Evolutionary conservation across 495 filamentous ascomycete species (phyloP).

Genomic region (Lasiosphaeria miniovina): DNA sequence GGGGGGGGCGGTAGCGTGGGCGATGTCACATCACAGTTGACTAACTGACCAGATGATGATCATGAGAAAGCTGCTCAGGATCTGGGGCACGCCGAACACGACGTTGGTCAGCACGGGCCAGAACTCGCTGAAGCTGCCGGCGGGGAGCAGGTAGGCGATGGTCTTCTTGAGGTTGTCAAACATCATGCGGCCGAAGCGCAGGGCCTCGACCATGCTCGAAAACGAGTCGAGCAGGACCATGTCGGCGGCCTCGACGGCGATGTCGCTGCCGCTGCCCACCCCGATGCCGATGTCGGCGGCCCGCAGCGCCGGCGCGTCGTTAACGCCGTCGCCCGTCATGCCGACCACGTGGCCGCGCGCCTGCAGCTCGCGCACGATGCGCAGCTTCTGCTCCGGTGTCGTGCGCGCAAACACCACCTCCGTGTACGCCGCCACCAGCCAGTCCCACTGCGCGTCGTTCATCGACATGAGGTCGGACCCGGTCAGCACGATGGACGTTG

Average conservation of each 20-base stretch:
- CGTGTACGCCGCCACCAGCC: conserved; percentile 34
- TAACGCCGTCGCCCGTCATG: conserved; percentile 75
- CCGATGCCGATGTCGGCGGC: conserved; percentile 77
- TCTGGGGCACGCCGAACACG: conserved; percentile 64
- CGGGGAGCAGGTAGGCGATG: conserved; percentile 67
- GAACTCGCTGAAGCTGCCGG: conserved; percentile 66
- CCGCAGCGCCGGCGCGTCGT: conserved; percentile 74
- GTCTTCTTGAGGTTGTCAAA: conserved; percentile 75
- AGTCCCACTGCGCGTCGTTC: conserved; percentile 44
- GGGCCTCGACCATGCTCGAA: conserved; percentile 62
- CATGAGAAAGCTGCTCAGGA: conserved; percentile 67
- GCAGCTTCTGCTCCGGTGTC: conserved; percentile 72
- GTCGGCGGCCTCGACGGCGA: conserved; percentile 68
- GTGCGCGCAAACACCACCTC: conserved; percentile 64
- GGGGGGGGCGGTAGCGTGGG: no score
- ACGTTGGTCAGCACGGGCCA: conserved; percentile 70
- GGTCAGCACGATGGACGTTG: conserved; percentile 47
- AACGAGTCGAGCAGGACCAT: conserved; percentile 70
- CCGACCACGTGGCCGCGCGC: conserved; percentile 52
- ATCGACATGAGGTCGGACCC: conserved; percentile 58
- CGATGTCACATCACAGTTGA: background rate
- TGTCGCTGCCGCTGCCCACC: conserved; percentile 75
- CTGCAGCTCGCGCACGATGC: conserved; percentile 68
- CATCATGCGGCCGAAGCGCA: conserved; percentile 62
- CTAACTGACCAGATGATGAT: conserved; percentile 52